Evolutionary conservation across 768 basidiomycete genomes (phyloP).

Genomic region (Boletus huronensis): DNA sequence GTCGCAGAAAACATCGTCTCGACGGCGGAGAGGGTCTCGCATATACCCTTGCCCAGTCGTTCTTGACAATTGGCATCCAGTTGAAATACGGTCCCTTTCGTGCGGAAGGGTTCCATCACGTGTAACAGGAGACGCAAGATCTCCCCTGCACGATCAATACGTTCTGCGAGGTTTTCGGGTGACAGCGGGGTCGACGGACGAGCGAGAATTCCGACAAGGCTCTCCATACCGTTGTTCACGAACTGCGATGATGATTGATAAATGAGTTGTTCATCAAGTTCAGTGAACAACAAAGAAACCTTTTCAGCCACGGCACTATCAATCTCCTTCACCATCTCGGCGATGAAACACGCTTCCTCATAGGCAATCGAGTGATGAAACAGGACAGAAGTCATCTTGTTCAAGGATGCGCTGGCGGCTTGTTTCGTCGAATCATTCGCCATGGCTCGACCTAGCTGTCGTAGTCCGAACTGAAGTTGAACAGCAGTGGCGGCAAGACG

Average conservation of each 20-base stretch:
- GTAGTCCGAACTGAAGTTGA: slow-evolving; percentile 70
- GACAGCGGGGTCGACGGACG: slow-evolving; percentile 28
- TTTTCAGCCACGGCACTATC: slow-evolving; percentile 64
- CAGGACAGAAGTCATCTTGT: slow-evolving; percentile 61
- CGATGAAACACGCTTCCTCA: slow-evolving; percentile 79
- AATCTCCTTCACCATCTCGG: slow-evolving; percentile 75
- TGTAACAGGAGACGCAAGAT: slow-evolving; percentile 66
- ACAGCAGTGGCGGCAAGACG: slow-evolving; percentile 79
- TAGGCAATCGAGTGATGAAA: slow-evolving; percentile 72
- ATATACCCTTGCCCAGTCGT: slow-evolving; percentile 49
- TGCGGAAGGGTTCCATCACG: slow-evolving; percentile 62
- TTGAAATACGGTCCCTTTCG: slow-evolving; percentile 49
- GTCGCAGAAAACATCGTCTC: slow-evolving; percentile 34
- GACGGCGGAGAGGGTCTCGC: slow-evolving; percentile 42
- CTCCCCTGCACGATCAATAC: slow-evolving; percentile 58
- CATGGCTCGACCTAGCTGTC: slow-evolving; percentile 68
- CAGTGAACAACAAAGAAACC: slow-evolving; percentile 34
- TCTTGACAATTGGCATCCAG: slow-evolving; percentile 46
- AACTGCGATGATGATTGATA: slow-evolving; percentile 42
- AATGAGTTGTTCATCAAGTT: neutral
- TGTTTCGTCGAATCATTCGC: slow-evolving; percentile 48
- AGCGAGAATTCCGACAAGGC: slow-evolving; percentile 54
- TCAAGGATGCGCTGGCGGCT: slow-evolving; percentile 58
- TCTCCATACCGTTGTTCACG: slow-evolving; percentile 68
- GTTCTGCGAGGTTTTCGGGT: slow-evolving; percentile 33